phyloP scores from a whole-genome alignment of 768 basidiomycete genomes.

The Naganishia vaughanmartiniae region DNA sequence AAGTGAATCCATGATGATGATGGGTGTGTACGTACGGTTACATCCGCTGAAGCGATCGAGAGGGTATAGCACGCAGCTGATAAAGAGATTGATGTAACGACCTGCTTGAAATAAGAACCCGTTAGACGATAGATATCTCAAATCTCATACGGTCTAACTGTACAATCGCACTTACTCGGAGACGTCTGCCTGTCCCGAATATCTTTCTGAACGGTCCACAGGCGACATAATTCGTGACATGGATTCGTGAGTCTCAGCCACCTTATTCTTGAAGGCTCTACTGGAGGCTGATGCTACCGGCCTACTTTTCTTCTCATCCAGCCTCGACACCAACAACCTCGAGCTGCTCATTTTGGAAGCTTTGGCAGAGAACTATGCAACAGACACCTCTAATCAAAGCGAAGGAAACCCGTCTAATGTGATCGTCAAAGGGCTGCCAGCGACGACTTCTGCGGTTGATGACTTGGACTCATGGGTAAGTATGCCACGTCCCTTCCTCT shows the following conservation, averaged over 20 bases:
- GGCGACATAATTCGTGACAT: not conserved
- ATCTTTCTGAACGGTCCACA: not conserved
- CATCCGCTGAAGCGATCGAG: not conserved
- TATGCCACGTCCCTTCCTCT: not conserved
- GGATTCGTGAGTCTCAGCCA: constrained; percentile 8
- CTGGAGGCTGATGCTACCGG: not conserved
- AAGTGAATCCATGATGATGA: constrained; percentile 3
- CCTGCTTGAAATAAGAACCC: no score
- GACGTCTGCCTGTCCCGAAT: not conserved
- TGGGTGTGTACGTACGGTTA: not conserved
- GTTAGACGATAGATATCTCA: no score
- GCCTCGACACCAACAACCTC: constrained; percentile 46
- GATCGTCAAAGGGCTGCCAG: constrained; percentile 16
- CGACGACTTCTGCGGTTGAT: not conserved
- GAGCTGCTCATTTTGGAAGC: constrained; percentile 46
- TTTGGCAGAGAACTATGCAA: constrained; percentile 40
- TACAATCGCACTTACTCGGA: not conserved
- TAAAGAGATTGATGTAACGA: no score
- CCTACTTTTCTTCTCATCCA: not conserved
- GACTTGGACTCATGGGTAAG: constrained; percentile 46
- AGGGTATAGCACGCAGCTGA: no score
- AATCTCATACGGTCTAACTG: no score
- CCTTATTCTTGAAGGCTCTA: not conserved
- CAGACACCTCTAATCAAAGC: constrained; percentile 2
- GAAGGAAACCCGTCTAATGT: not conserved